Evolutionary conservation across 2,329 filamentous ascomycete species (phyloP).

Genomic region (Stylonectria norvegica): DNA sequence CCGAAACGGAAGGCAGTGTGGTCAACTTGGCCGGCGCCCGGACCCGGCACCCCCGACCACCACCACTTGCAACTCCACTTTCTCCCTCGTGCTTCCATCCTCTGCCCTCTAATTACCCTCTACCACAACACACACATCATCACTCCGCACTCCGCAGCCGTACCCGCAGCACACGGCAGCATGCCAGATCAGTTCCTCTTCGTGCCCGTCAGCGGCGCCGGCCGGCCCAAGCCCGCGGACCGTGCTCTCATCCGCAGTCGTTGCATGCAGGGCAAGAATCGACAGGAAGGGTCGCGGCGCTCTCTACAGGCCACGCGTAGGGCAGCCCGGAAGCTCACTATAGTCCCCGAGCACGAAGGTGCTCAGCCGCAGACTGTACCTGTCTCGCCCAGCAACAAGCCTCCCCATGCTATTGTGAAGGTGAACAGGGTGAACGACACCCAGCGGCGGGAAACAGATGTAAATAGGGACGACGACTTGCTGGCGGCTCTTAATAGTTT

Average conservation of each 20-base stretch:
- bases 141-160: background rate
- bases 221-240: background rate
- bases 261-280: conserved; percentile 10
- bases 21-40: background rate
- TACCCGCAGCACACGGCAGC: background rate
- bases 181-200: background rate
- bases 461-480: too few species aligned
- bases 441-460: too few species aligned
- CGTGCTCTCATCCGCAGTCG: conserved; percentile 7
- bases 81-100: background rate
- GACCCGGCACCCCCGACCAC: background rate
- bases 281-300: conserved; percentile 1
- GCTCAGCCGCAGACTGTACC: background rate
- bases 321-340: background rate
- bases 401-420: background rate
- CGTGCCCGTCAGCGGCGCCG: background rate
- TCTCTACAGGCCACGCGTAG: background rate
- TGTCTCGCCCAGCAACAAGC: background rate
- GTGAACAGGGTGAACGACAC: too few species aligned
- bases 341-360: background rate
- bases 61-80: background rate
- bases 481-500: background rate
- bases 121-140: background rate
- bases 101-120: background rate
- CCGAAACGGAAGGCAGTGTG: background rate